phyloP scores from a whole-genome alignment of 257 asterid species.

The Penstemon davidsonii region DNA sequence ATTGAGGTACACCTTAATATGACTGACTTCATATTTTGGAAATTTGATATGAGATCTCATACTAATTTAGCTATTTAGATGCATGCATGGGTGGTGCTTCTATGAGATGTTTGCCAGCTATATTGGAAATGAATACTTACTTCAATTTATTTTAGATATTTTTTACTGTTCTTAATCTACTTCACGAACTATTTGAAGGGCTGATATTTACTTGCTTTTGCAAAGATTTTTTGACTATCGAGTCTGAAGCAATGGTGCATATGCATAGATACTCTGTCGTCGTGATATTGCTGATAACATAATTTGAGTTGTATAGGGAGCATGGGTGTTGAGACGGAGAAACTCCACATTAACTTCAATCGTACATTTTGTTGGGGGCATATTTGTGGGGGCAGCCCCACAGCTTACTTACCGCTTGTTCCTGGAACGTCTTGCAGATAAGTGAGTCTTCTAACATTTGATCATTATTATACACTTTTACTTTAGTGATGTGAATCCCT shows the following conservation, averaged over 20 bases:
- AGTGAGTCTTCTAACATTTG: constrained; percentile 44
- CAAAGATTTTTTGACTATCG: not conserved
- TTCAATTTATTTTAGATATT: not conserved
- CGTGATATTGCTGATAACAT: constrained; percentile 22
- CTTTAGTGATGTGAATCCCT: not conserved
- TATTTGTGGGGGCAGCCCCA: constrained; percentile 98
- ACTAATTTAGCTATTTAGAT: constrained; percentile 1
- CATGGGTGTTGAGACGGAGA: constrained; percentile 85
- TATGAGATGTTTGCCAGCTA: not conserved
- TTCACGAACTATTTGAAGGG: not conserved
- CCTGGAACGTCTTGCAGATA: constrained; percentile 83
- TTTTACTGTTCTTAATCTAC: not conserved
- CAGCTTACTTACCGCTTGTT: constrained; percentile 91
- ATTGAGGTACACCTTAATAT: constrained; percentile 54
- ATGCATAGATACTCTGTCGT: not conserved
- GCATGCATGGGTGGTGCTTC: constrained; percentile 18
- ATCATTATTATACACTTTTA: constrained; percentile 5
- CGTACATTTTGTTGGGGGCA: constrained; percentile 88
- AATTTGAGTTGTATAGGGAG: constrained; percentile 54
- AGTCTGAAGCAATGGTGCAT: constrained; percentile 6
- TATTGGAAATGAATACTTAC: not conserved
- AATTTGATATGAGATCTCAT: constrained; percentile 13
- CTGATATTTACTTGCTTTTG: constrained; percentile 8
- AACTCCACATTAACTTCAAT: constrained; percentile 51
- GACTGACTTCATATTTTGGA: not conserved